Conservation (phyloP, 1,284 basidiomycete genomes). For the Vanrija sp. region DNA sequence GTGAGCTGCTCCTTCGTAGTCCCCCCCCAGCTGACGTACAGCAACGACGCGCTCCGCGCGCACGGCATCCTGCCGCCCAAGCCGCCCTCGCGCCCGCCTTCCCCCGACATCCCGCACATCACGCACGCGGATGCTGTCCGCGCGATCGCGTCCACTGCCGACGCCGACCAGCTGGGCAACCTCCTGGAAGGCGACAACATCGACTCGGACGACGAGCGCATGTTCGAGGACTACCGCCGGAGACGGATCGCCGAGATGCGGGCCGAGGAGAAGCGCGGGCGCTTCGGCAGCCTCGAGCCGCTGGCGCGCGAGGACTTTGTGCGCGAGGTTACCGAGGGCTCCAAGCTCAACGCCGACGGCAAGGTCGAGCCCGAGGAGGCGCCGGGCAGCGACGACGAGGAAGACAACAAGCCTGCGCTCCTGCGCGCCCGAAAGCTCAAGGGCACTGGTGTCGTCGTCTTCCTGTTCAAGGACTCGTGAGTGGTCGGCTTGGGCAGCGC, state of each 20-base stretch:
- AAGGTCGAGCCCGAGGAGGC: conserved; percentile 51
- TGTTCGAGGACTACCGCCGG: conserved; percentile 65
- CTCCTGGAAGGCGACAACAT: conserved; percentile 64
- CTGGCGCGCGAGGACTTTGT: conserved; percentile 93
- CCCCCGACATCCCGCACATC: conserved; percentile 58
- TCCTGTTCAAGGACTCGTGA: conserved; percentile 56
- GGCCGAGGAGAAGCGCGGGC: conserved; percentile 60
- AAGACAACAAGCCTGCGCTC: conserved; percentile 26
- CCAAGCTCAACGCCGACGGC: conserved; percentile 65
- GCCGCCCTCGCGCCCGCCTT: conserved; percentile 59
- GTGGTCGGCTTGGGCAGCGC: conserved; percentile 16
- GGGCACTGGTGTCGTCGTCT: conserved; percentile 57
- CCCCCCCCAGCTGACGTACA: conserved; percentile 46
- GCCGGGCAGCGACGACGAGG: conserved; percentile 35
- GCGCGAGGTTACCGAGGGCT: conserved; percentile 89
- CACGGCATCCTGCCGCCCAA: conserved; percentile 83
- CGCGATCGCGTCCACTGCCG: conserved; percentile 52
- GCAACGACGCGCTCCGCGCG: conserved; percentile 87
- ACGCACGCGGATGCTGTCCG: conserved; percentile 50
- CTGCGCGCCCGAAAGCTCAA: conserved; percentile 30
- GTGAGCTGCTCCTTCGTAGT: conserved; percentile 54
- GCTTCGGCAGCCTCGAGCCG: conserved; percentile 82
- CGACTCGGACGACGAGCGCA: conserved; percentile 73
- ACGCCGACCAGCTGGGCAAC: conserved; percentile 61
- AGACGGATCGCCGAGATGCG: conserved; percentile 67